Evolutionary conservation across 192 early-diverging fungal genomes (phyloP).

Genomic region (Chytriomyces confervae): DNA sequence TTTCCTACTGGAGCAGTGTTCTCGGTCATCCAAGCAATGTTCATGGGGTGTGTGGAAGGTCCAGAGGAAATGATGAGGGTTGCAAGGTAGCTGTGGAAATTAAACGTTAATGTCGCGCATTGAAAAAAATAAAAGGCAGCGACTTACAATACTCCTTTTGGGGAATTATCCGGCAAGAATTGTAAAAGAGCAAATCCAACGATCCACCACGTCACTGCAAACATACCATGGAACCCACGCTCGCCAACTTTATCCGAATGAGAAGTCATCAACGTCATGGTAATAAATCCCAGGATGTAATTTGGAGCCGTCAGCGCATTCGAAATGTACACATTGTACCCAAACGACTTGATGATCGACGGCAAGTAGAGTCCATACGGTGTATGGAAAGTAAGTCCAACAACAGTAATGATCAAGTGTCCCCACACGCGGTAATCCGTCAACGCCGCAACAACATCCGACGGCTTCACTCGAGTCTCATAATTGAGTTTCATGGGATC

Average conservation of each 20-base stretch:
- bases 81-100: conserved; percentile 7
- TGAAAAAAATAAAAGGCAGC: not conserved
- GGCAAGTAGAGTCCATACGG: conserved; percentile 39
- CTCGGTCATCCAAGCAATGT: conserved; percentile 41
- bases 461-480: conserved; percentile 9
- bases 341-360: conserved; percentile 38
- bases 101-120: not conserved
- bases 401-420: conserved; percentile 34
- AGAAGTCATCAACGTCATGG: conserved; percentile 26
- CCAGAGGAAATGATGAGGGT: conserved; percentile 21
- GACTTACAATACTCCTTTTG: conserved; percentile 14
- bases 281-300: conserved; percentile 26
- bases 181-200: conserved; percentile 37
- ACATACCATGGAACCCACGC: conserved; percentile 31
- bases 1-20: conserved; percentile 45
- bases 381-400: conserved; percentile 20
- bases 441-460: conserved; percentile 30
- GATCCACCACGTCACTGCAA: conserved; percentile 28
- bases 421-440: conserved; percentile 41
- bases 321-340: conserved; percentile 39
- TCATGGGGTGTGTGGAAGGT: conserved; percentile 35
- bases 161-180: conserved; percentile 27
- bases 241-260: conserved; percentile 27
- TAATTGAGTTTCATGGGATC: conserved; percentile 56
- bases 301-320: conserved; percentile 43